Evolutionary conservation across 2,329 filamentous ascomycete species (phyloP).

Genomic region (Aspergillus novofumigatus): DNA sequence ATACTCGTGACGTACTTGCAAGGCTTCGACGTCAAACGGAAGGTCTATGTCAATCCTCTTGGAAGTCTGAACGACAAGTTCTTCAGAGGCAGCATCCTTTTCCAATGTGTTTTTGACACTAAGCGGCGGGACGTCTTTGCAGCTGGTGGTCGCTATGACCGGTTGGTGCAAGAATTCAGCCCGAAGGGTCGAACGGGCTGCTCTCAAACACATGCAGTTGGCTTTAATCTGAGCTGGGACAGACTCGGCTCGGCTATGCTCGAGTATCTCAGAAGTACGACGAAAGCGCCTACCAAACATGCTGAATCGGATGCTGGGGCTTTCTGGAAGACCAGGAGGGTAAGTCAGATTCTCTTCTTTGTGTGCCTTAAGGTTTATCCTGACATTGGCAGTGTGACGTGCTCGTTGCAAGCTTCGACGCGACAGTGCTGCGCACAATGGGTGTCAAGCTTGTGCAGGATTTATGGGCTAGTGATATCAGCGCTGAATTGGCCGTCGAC

Average conservation of each 20-base stretch:
- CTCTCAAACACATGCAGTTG: slow-evolving; percentile 75
- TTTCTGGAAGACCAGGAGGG: slow-evolving; percentile 60
- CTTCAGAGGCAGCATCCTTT: slow-evolving; percentile 78
- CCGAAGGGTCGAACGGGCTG: slow-evolving; percentile 62
- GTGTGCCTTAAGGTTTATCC: not conserved
- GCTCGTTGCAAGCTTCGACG: slow-evolving; percentile 82
- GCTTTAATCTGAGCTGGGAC: slow-evolving; percentile 88
- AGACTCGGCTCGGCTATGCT: slow-evolving; percentile 63
- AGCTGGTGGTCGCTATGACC: slow-evolving; percentile 89
- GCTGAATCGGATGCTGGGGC: slow-evolving; percentile 58
- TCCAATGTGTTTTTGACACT: slow-evolving; percentile 88
- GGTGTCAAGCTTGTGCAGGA: slow-evolving; percentile 73
- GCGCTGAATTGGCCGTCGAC: slow-evolving; percentile 80
- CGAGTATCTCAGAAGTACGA: slow-evolving; percentile 47
- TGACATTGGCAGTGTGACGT: slow-evolving; percentile 66
- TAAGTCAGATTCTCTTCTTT: slow-evolving; percentile 38
- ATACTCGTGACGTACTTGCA: slow-evolving; percentile 74
- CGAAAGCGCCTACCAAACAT: slow-evolving; percentile 63
- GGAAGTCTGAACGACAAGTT: slow-evolving; percentile 89
- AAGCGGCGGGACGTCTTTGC: slow-evolving; percentile 77
- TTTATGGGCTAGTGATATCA: slow-evolving; percentile 80
- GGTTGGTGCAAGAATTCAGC: slow-evolving; percentile 76
- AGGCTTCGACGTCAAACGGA: slow-evolving; percentile 68
- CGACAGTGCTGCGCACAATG: slow-evolving; percentile 66
- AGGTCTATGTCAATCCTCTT: slow-evolving; percentile 79